phyloP scores from a whole-genome alignment of 768 basidiomycete genomes.

The Kwoniella heveanensis region DNA sequence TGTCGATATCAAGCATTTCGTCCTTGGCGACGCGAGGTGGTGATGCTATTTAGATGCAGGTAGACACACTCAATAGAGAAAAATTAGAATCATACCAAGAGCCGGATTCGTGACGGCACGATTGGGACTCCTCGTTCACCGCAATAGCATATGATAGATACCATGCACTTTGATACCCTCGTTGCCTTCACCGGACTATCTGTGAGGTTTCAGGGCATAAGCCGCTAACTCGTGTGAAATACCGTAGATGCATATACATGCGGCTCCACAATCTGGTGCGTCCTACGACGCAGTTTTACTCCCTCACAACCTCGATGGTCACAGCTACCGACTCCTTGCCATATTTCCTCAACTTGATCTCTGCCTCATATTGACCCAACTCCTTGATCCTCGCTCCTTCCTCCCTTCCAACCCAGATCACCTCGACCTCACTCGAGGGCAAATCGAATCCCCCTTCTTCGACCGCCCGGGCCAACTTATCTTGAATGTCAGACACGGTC shows the following conservation, averaged over 20 bases:
- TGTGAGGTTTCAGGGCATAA: too few species aligned
- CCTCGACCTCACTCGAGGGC: constrained; percentile 7
- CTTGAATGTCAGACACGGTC: constrained; percentile 11
- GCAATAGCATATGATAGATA: too few species aligned
- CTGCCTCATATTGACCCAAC: constrained; percentile 27
- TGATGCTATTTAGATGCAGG: too few species aligned
- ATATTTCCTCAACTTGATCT: constrained; percentile 23
- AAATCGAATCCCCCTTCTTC: constrained; percentile 19
- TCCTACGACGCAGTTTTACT: too few species aligned
- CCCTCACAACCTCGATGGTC: constrained; percentile 25
- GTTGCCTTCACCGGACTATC: too few species aligned
- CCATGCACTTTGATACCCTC: constrained; percentile 1
- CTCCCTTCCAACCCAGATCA: constrained; percentile 19
- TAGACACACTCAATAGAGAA: not conserved
- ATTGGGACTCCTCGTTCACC: too few species aligned
- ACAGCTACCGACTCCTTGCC: constrained; percentile 23
- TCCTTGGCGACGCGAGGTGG: not conserved
- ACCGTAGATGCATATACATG: not conserved
- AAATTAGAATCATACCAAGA: too few species aligned
- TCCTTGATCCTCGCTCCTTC: constrained; percentile 36
- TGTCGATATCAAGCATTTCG: not conserved
- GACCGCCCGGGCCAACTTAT: constrained; percentile 9
- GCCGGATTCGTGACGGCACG: too few species aligned
- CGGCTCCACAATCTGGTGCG: not conserved
- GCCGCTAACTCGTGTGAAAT: too few species aligned